These are phyloP conservation scores for Hyphopichia wangnamkhiaoensis DNA, from an alignment of 1,139 yeast species.

Conservation along the genomic window DNA sequence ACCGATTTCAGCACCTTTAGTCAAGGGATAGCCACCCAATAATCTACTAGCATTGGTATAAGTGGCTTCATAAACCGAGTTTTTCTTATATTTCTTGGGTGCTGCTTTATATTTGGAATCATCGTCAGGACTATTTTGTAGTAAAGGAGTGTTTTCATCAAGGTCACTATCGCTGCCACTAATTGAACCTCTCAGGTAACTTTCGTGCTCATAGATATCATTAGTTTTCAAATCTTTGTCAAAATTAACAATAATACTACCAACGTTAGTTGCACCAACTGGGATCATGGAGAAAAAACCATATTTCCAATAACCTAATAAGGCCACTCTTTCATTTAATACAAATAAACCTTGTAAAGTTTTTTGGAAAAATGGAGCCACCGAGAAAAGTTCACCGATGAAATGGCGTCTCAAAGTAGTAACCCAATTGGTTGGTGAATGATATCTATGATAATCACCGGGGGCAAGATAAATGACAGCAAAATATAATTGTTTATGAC, in stretches of 20 bases:
- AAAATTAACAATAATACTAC: slow-evolving; percentile 87
- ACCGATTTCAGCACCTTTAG: slow-evolving; percentile 94
- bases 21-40: slow-evolving; percentile 86
- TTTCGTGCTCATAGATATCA: slow-evolving; percentile 60
- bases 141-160: slow-evolving; percentile 37
- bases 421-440: slow-evolving; percentile 97
- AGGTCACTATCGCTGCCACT: slow-evolving; percentile 5
- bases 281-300: slow-evolving; percentile 99
- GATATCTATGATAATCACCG: slow-evolving; percentile 97
- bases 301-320: slow-evolving; percentile 93
- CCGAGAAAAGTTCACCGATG: slow-evolving; percentile 93
- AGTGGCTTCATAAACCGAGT: slow-evolving; percentile 93
- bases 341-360: slow-evolving; percentile 86
- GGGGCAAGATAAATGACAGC: slow-evolving; percentile 96
- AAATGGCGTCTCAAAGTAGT: slow-evolving; percentile 91
- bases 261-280: slow-evolving; percentile 98
- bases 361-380: slow-evolving; percentile 93
- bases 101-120: slow-evolving; percentile 13
- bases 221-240: slow-evolving; percentile 91
- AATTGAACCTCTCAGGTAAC: slow-evolving; percentile 30
- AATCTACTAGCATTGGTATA: slow-evolving; percentile 76
- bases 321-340: slow-evolving; percentile 91
- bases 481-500: slow-evolving; percentile 69
- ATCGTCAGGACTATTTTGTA: slow-evolving; percentile 14
- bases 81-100: slow-evolving; percentile 54